Conservation (phyloP, 768 basidiomycete genomes). For the Lentinula sp. region DNA sequence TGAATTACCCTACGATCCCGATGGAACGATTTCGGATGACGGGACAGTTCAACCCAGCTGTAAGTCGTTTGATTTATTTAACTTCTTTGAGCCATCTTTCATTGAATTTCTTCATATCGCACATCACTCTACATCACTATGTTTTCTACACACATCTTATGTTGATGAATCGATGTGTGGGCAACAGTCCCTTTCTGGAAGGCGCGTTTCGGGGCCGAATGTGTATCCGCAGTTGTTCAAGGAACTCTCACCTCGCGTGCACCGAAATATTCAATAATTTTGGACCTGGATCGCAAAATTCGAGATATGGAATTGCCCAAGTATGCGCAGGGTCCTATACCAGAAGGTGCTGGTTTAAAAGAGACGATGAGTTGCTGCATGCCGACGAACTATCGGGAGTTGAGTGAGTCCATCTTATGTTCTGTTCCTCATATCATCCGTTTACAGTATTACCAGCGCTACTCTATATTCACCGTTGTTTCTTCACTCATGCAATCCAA, state of each 20-base stretch:
- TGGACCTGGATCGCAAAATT: constrained; percentile 62
- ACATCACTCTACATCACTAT: neutral
- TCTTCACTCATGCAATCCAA: constrained; percentile 68
- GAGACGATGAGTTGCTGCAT: constrained; percentile 72
- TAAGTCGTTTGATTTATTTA: constrained; percentile 24
- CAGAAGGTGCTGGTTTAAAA: constrained; percentile 43
- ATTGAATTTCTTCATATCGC: neutral
- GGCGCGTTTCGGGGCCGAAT: constrained; percentile 60
- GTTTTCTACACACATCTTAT: neutral
- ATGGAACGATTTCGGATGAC: constrained; percentile 52
- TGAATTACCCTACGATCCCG: constrained; percentile 57
- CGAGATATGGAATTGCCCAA: constrained; percentile 63
- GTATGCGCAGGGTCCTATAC: constrained; percentile 48
- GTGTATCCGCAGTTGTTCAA: constrained; percentile 62
- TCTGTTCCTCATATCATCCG: constrained; percentile 4
- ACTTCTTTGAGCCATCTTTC: neutral
- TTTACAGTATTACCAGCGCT: constrained; percentile 36
- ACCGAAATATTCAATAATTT: constrained; percentile 54
- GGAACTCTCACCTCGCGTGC: constrained; percentile 60
- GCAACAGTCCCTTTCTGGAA: constrained; percentile 61
- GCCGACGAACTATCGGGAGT: constrained; percentile 67
- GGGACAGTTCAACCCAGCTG: constrained; percentile 54
- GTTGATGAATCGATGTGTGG: neutral
- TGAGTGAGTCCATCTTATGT: constrained; percentile 38
- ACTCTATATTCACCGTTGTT: constrained; percentile 69